A percentile compares a stretch with the other conserved stretches of the same genome.
These are phyloP conservation scores for Tulasnella sp. DNA, from an alignment of 768 basidiomycete genomes.

Conservation along the genomic window DNA sequence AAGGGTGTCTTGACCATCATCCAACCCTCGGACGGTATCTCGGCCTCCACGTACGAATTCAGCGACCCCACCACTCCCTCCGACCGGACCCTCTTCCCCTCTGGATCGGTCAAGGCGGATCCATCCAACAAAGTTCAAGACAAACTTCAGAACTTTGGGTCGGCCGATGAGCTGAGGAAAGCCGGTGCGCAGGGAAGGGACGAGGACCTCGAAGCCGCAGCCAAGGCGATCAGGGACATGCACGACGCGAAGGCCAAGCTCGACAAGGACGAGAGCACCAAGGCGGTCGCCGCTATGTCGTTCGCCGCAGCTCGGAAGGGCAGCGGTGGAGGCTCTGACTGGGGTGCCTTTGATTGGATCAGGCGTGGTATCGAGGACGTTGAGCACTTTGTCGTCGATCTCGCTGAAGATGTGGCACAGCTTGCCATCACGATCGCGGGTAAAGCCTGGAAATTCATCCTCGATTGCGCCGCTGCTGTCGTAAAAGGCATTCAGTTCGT, in stretches of 20 bases:
- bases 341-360: background rate
- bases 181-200: background rate
- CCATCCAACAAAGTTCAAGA: constrained; percentile 11
- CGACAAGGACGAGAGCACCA: background rate
- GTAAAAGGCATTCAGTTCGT: background rate
- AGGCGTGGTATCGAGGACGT: background rate
- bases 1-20: no score
- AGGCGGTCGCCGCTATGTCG: background rate
- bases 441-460: background rate
- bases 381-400: background rate
- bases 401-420: background rate
- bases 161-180: constrained; percentile 3
- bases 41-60: no score
- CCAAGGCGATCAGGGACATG: background rate
- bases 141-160: background rate
- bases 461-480: background rate
- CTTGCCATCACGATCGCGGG: background rate
- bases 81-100: background rate
- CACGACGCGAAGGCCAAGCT: background rate
- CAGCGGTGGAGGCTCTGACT: background rate
- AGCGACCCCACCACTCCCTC: background rate
- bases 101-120: background rate
- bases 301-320: no score
- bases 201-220: background rate
- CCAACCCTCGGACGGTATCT: background rate